Percentiles rank a stretch among this genome's conserved stretches.
These are phyloP conservation scores for Sisymbrium altissimum DNA, from an alignment of 345 rosid species.

Conservation along the genomic window DNA sequence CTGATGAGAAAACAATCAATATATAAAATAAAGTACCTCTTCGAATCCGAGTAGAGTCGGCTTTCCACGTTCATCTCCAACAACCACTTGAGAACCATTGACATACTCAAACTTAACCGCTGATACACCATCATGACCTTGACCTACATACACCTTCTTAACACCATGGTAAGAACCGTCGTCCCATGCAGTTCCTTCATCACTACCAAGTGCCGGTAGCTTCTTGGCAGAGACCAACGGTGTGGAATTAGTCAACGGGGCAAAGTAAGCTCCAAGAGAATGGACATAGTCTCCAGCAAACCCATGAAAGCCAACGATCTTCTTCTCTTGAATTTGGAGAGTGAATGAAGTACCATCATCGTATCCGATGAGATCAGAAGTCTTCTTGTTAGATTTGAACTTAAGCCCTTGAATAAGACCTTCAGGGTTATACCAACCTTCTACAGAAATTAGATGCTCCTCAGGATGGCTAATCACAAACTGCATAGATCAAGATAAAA, in stretches of 20 bases:
- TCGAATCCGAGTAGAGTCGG: conserved; percentile 19
- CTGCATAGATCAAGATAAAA: conserved; percentile 1
- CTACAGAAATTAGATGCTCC: conserved; percentile 23
- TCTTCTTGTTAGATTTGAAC: conserved; percentile 20
- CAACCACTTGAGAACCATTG: background rate
- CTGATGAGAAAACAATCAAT: background rate
- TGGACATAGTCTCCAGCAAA: conserved; percentile 1
- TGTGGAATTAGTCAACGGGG: background rate
- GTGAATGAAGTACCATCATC: conserved; percentile 14
- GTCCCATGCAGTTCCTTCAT: conserved; percentile 28
- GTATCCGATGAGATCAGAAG: conserved; percentile 19
- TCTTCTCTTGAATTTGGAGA: conserved; percentile 19
- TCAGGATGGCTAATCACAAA: conserved; percentile 32
- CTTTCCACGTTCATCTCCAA: conserved; percentile 22
- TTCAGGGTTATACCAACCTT: conserved; percentile 24
- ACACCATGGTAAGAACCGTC: conserved; percentile 33
- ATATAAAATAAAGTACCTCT: conserved; percentile 1
- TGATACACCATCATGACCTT: conserved; percentile 23
- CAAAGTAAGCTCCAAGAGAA: conserved; percentile 32
- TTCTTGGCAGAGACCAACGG: background rate
- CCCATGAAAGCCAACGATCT: conserved; percentile 34
- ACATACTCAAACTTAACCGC: conserved; percentile 24
- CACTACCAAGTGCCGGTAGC: conserved; percentile 22
- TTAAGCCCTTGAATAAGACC: conserved; percentile 15
- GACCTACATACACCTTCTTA: conserved; percentile 28